These are phyloP conservation scores for Ceriops decandra DNA, from an alignment of 345 rosid genomes.

Conservation along the genomic window DNA sequence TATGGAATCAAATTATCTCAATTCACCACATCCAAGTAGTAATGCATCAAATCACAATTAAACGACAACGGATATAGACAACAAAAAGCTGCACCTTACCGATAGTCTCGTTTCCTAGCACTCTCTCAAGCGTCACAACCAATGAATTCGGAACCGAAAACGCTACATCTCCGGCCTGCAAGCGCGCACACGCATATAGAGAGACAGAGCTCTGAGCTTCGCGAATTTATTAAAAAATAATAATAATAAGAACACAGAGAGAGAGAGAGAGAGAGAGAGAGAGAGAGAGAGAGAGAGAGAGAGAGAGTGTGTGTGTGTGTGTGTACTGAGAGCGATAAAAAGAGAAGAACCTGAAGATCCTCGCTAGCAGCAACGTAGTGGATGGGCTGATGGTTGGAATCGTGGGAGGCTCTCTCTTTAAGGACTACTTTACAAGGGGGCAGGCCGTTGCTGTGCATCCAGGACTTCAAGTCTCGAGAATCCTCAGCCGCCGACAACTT, in stretches of 20 bases:
- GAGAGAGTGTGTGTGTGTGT: not conserved
- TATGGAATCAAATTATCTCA: no score
- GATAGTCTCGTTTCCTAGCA: slow-evolving; percentile 84
- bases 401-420: slow-evolving; percentile 67
- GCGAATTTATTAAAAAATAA: not conserved
- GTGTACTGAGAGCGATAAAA: slow-evolving; percentile 2
- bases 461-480: slow-evolving; percentile 61
- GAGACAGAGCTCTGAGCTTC: not conserved
- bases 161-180: slow-evolving; percentile 77
- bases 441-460: slow-evolving; percentile 90
- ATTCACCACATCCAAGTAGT: not conserved
- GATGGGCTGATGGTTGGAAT: slow-evolving; percentile 61
- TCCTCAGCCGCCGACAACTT: slow-evolving; percentile 38
- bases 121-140: slow-evolving; percentile 95
- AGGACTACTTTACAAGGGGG: slow-evolving; percentile 85
- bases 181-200: not conserved
- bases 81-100: slow-evolving; percentile 52
- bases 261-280: slow-evolving; percentile 7
- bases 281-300: not conserved
- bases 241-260: not conserved
- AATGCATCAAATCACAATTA: not conserved
- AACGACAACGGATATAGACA: not conserved
- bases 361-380: slow-evolving; percentile 90
- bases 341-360: slow-evolving; percentile 60
- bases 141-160: slow-evolving; percentile 81